Base-by-base conservation (phyloP, 495 filamentous ascomycete species). In the Parachaetomium inaequale region DNA sequence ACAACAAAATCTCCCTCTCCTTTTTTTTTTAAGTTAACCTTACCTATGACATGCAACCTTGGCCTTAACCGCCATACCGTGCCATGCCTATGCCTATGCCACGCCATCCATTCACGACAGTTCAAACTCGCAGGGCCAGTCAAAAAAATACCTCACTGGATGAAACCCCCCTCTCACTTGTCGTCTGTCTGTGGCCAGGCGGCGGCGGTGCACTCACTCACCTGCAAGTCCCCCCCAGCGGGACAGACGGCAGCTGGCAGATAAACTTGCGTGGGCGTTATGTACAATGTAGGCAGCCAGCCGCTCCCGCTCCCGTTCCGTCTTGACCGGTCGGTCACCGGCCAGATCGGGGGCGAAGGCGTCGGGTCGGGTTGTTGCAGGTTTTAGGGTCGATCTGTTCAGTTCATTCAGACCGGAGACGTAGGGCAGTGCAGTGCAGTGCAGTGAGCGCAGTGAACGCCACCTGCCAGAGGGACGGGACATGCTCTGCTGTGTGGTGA, bases 361-460 rank as follows among this genome's bases (percentile, higher is more conserved):
- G 15, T 11, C 3, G 38, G 25, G 54, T 29, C 54, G 54, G 54
- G 23, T 19, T 56, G 54, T 31, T 56, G 54, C 54, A 56, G 51
- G 21, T 25, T 54, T 34, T 19, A 17, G 19, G 34, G 31, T 36
- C 4, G 53, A 42, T 43, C 38, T 52, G 29, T 5, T 15, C 10
- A 3, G 2, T 12, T 36, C 34, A 19, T 46, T 46, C 38, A 7
- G 12, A 10, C 31, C 31, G 36, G 36, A 15, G n/a, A n/a, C n/a
- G n/a, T n/a, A n/a, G n/a, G n/a, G n/a, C n/a, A n/a, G n/a, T n/a
- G n/a, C n/a, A n/a, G n/a, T n/a, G n/a, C n/a, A n/a, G n/a, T n/a
- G n/a, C n/a, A n/a, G n/a, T n/a, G n/a, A n/a, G n/a, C n/a, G n/a
- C n/a, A n/a, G n/a, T 10, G 36, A 40, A 17, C 36, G 36, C 36